Evolutionary conservation across 306 rosid species (phyloP).

Genomic region (Citrullus colocynthis): DNA sequence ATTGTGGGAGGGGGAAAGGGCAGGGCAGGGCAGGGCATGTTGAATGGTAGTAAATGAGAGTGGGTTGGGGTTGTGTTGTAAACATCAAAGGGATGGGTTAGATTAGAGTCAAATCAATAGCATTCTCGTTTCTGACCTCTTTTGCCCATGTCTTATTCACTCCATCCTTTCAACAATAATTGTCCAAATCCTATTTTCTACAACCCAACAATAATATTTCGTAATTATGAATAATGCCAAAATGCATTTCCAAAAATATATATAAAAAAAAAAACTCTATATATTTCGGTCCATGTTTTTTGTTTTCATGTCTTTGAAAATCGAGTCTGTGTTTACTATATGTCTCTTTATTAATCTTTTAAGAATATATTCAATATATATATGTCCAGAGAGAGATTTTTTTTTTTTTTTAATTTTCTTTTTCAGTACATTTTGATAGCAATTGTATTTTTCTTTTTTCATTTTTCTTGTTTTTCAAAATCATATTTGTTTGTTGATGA

Average conservation of each 20-base stretch:
- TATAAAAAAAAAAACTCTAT: background rate
- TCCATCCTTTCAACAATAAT: background rate
- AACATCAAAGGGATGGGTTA: conserved; percentile 2
- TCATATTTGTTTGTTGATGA: background rate
- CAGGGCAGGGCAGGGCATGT: background rate
- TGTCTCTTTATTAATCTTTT: background rate
- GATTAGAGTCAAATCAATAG: background rate
- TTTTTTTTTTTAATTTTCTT: background rate
- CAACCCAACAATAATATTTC: background rate
- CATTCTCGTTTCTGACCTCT: background rate
- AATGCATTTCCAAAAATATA: background rate
- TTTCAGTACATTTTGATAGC: background rate
- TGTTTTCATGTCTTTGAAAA: background rate
- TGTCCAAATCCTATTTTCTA: background rate
- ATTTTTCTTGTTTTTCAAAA: background rate
- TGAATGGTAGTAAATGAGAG: background rate
- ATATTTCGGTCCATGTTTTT: background rate
- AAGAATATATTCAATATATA: background rate
- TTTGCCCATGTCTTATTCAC: background rate
- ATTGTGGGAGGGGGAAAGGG: background rate
- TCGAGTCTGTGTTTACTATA: background rate
- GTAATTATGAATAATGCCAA: background rate
- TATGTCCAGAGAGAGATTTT: too few relatives aligned
- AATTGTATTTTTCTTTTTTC: background rate
- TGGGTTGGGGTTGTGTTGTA: background rate